These are phyloP conservation scores for Porosira glacialis DNA, from an alignment of 352 stramenopile genomes.

Conservation along the genomic window DNA sequence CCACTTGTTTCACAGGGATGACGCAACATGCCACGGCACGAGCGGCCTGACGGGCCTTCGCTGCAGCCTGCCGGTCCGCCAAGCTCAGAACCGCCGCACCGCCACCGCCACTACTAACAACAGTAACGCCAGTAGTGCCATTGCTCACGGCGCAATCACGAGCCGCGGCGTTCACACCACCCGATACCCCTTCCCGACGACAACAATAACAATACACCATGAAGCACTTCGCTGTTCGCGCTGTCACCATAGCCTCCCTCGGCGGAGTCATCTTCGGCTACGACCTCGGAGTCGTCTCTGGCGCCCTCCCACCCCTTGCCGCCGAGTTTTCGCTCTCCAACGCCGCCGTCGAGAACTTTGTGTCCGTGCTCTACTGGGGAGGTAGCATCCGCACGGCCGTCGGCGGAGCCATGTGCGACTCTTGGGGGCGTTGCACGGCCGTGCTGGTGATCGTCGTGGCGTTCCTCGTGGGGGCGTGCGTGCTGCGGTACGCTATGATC, in stretches of 20 bases:
- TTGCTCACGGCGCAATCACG: no score
- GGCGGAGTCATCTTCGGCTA: constrained; percentile 55
- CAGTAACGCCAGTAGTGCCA: no score
- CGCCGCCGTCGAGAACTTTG: constrained; percentile 57
- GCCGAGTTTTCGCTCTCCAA: constrained; percentile 50
- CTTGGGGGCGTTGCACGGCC: constrained; percentile 56
- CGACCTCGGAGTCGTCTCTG: constrained; percentile 72
- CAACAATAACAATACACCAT: no score
- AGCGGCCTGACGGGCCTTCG: no score
- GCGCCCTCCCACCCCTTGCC: constrained; percentile 56
- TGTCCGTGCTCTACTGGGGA: constrained; percentile 69
- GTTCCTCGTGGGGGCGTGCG: constrained; percentile 59
- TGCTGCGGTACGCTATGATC: constrained; percentile 32
- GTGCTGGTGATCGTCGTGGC: no score
- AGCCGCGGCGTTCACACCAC: no score
- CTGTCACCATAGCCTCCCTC: constrained; percentile 31
- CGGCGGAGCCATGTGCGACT: constrained; percentile 64
- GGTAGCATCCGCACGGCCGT: constrained; percentile 47
- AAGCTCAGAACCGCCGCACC: no score
- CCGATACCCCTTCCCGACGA: no score
- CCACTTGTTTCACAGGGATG: no score
- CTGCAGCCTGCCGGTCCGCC: no score
- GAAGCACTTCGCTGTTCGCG: constrained; percentile 29
- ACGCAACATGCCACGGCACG: no score
- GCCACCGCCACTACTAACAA: no score